Evolutionary conservation across 345 rosid species (phyloP).

Genomic region (Citrus reticulata): DNA sequence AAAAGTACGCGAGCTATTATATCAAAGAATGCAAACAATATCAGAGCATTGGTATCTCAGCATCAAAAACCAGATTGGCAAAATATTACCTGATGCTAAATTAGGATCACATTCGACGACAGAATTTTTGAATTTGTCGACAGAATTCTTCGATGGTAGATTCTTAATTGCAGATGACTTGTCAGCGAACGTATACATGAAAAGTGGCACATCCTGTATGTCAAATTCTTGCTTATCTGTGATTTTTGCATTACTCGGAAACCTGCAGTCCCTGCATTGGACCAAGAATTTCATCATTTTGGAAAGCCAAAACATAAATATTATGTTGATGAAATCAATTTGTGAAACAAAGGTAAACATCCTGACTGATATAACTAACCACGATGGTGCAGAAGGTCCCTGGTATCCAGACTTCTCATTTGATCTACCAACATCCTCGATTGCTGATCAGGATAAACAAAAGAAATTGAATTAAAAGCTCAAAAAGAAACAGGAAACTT

Average conservation of each 20-base stretch:
- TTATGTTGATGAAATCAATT: neutral
- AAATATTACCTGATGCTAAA: conserved; percentile 19
- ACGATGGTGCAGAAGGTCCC: neutral
- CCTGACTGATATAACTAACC: neutral
- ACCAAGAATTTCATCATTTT: neutral
- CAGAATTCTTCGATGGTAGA: neutral
- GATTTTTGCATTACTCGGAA: conserved; percentile 1
- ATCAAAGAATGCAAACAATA: neutral
- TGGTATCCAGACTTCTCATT: conserved; percentile 27
- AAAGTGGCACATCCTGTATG: conserved; percentile 32
- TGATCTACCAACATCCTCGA: conserved; percentile 9
- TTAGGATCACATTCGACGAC: neutral
- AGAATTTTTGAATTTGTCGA: neutral
- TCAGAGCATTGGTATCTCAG: neutral
- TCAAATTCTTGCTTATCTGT: conserved; percentile 10
- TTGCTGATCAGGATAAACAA: conserved; percentile 19
- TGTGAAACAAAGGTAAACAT: neutral
- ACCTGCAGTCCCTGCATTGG: conserved; percentile 25
- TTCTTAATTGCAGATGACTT: conserved; percentile 18
- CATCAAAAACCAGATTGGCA: neutral
- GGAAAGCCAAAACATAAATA: no score
- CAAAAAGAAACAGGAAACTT: neutral
- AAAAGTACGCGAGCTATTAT: neutral
- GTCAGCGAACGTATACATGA: conserved; percentile 24
- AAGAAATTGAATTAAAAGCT: neutral